Percentiles rank a stretch among this genome's conserved stretches.
phyloP scores from a whole-genome alignment of 2,329 filamentous ascomycete species.

The Bipolaris cookei region DNA sequence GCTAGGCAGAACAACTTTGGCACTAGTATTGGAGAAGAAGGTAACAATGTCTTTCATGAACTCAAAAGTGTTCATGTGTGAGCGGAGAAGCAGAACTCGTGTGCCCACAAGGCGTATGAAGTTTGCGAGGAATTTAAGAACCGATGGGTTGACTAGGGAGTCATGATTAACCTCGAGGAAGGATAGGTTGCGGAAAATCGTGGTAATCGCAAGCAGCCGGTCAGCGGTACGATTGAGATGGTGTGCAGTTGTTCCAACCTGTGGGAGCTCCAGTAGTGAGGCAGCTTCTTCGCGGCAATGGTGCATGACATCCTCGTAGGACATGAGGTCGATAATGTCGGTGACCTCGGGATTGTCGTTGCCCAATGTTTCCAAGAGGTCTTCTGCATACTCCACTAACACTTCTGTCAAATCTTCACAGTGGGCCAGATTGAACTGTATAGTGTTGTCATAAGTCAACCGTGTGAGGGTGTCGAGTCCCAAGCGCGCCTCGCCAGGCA shows the following conservation, averaged over 20 bases:
- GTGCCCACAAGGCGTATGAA: conserved; percentile 88
- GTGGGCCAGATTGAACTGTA: conserved; percentile 44
- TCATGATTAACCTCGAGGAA: conserved; percentile 80
- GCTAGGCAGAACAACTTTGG: conserved; percentile 78
- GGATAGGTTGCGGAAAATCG: conserved; percentile 89
- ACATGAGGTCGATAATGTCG: conserved; percentile 79
- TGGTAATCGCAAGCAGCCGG: conserved; percentile 86
- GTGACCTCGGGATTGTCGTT: conserved; percentile 86
- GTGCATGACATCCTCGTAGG: conserved; percentile 87
- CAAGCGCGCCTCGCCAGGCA: conserved; percentile 86
- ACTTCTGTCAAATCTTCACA: conserved; percentile 85
- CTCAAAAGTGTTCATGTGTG: conserved; percentile 83
- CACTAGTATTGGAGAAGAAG: conserved; percentile 86
- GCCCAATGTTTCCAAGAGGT: conserved; percentile 82
- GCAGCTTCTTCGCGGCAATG: conserved; percentile 77
- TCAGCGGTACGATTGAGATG: conserved; percentile 87
- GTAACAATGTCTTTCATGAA: conserved; percentile 96
- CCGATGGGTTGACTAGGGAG: conserved; percentile 73
- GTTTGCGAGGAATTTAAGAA: conserved; percentile 83
- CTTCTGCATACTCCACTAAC: conserved; percentile 87
- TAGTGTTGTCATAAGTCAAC: conserved; percentile 61
- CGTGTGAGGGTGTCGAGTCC: conserved; percentile 83
- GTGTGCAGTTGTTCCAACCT: conserved; percentile 78
- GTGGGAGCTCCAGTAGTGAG: conserved; percentile 72
- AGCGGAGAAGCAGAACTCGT: conserved; percentile 82